These are phyloP conservation scores for Gymnopilus junonius DNA, from an alignment of 768 basidiomycete species.

Conservation along the genomic window DNA sequence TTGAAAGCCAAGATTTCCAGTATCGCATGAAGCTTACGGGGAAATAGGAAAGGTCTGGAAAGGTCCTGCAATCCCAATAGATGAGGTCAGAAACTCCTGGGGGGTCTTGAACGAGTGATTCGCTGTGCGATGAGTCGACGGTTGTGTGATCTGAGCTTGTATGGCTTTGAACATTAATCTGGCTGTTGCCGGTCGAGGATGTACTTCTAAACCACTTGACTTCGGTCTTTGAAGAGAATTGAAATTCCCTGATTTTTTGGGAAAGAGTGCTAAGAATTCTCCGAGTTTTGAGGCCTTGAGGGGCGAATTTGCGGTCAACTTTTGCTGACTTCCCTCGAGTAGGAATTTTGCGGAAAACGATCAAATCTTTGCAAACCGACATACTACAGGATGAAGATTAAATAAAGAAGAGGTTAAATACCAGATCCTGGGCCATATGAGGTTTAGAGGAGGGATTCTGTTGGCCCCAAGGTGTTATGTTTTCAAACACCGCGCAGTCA, in stretches of 20 bases:
- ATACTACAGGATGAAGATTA: not conserved
- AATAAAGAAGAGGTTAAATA: not conserved
- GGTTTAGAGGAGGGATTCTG: not conserved
- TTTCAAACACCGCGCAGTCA: constrained; percentile 4
- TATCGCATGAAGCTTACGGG: no score
- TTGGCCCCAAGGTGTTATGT: not conserved
- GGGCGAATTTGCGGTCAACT: not conserved
- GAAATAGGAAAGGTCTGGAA: no score
- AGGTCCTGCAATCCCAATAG: no score
- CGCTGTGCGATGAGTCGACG: no score
- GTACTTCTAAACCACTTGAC: no score
- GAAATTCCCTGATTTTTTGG: not conserved
- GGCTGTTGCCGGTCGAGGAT: no score
- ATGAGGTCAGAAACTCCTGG: no score
- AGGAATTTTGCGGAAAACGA: not conserved
- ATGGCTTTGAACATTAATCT: no score
- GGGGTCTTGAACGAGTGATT: no score
- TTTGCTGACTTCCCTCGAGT: not conserved
- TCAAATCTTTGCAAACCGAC: not conserved
- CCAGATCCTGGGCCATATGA: not conserved
- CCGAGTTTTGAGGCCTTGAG: not conserved
- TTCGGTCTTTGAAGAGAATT: not conserved
- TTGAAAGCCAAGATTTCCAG: no score
- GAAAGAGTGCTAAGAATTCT: not conserved
- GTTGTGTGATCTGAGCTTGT: no score